Evolutionary conservation across 805 yeast genomes (phyloP), one percentile per base, ranked within the genome.

Genomic region (Kodamaea laetipori): DNA sequence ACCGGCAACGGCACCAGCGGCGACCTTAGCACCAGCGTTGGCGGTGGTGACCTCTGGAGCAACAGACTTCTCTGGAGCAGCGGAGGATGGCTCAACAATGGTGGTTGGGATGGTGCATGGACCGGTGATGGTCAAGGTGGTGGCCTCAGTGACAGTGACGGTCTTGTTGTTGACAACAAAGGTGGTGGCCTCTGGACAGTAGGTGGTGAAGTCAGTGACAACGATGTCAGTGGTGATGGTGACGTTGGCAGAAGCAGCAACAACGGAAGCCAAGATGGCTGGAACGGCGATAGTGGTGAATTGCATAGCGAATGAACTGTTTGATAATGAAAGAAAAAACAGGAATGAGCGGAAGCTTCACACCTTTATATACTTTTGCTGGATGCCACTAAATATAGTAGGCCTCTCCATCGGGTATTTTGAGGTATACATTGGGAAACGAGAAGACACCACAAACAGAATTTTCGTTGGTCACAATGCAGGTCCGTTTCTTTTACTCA

Each of bases 121-220:
- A 76, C 87, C 84, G 59, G 95, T 84, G 79, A 86, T 77, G 66
- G 94, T 86, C 58, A 87, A 68, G 55, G 95, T 86, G 65, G 92
- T 84, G 49, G 92, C 81, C 58, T 66, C 82, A 49, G 90, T 80
- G 62, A 84, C 89, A 53, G 85, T 80, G 80, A 80, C 77, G 61
- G 92, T 84, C 64, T 64, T 63, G 74, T 75, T 76, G 77, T 81
- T 82, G 66, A 81, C 79, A 52, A 72, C 74, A 48, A 86, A 58
- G 48, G 76, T 68, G 56, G 95, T 87, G 41, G 95, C 69, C 51
- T 60, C 71, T 65, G 95, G 95, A 71, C 95, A 86, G 84, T 82
- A 86, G 57, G 95, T 86, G 70, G 86, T 80, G 78, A 72, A 77
- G 60, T 73, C 83, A 58, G 87, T 80, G 61, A 84, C 87, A 50